Evolutionary conservation across 2,329 filamentous ascomycete species (phyloP).

Genomic region (Rhinocladiella mackenziei): DNA sequence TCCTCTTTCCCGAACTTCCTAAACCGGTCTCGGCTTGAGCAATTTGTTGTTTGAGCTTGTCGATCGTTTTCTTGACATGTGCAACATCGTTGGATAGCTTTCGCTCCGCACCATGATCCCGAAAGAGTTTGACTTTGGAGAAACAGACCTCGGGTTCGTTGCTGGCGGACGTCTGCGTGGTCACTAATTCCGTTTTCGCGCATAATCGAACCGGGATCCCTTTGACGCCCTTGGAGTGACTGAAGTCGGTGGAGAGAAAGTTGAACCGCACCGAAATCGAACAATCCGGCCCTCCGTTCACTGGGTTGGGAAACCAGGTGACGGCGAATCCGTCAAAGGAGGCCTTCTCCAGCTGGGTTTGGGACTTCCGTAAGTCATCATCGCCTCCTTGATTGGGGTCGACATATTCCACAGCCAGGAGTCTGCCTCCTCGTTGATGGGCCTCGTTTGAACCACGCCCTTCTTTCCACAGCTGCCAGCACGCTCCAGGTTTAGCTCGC

Average conservation of each 20-base stretch:
- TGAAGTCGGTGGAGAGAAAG: constrained; percentile 97
- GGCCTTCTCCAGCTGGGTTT: constrained; percentile 66
- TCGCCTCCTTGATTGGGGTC: constrained; percentile 57
- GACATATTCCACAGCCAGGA: constrained; percentile 93
- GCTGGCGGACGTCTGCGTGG: constrained; percentile 42
- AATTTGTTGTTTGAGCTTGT: constrained; percentile 93
- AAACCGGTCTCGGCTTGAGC: constrained; percentile 64
- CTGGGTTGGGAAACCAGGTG: constrained; percentile 70
- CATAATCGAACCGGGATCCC: constrained; percentile 92
- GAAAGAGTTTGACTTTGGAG: constrained; percentile 95
- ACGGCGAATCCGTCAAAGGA: constrained; percentile 95
- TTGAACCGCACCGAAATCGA: constrained; percentile 92
- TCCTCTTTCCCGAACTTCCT: constrained; percentile 58
- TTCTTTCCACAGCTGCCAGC: constrained; percentile 95
- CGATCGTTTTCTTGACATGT: constrained; percentile 93
- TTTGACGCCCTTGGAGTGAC: constrained; percentile 97
- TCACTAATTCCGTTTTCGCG: constrained; percentile 74
- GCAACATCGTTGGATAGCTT: constrained; percentile 93
- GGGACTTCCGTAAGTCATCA: constrained; percentile 55
- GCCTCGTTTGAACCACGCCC: constrained; percentile 93
- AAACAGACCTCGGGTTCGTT: constrained; percentile 70
- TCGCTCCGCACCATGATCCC: constrained; percentile 90
- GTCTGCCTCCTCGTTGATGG: constrained; percentile 83
- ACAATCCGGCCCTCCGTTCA: constrained; percentile 66
- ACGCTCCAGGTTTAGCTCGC: constrained; percentile 72